Conservation (phyloP, 2,329 filamentous ascomycete species). For the Teratosphaeria destructans region DNA sequence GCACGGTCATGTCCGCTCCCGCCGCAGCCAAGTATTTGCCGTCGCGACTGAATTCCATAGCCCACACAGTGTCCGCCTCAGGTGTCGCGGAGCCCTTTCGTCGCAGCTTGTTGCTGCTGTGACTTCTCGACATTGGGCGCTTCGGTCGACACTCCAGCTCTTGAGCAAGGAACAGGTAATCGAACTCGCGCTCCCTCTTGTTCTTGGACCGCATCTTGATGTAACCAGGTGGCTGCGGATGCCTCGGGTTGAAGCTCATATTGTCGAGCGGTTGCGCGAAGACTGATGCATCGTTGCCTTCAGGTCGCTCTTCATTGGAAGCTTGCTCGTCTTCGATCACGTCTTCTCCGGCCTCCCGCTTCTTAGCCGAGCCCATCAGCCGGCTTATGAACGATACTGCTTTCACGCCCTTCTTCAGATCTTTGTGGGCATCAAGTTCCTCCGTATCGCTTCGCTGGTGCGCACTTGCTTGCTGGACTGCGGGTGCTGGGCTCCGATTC, state of each 20-base stretch:
- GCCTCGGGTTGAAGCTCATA: slow-evolving; percentile 68
- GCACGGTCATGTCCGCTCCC: slow-evolving; percentile 74
- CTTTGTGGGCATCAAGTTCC: slow-evolving; percentile 9
- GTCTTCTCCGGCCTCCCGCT: slow-evolving; percentile 45
- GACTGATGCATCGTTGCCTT: slow-evolving; percentile 73
- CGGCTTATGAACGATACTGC: slow-evolving; percentile 83
- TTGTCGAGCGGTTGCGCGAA: slow-evolving; percentile 67
- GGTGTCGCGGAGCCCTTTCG: slow-evolving; percentile 34
- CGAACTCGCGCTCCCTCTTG: slow-evolving; percentile 73
- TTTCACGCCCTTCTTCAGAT: slow-evolving; percentile 67
- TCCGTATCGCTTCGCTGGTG: background rate
- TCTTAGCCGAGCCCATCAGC: slow-evolving; percentile 66
- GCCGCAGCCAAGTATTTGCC: slow-evolving; percentile 86
- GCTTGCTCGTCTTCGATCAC: slow-evolving; percentile 35
- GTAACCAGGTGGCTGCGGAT: slow-evolving; percentile 83
- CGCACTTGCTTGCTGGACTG: slow-evolving; percentile 1
- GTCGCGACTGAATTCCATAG: slow-evolving; percentile 84
- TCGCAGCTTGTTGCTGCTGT: slow-evolving; percentile 19
- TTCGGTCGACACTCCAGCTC: slow-evolving; percentile 45
- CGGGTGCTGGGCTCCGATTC: slow-evolving; percentile 4
- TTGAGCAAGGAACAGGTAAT: slow-evolving; percentile 83
- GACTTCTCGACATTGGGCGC: slow-evolving; percentile 10
- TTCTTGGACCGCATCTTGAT: slow-evolving; percentile 74
- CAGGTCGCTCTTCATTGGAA: slow-evolving; percentile 61
- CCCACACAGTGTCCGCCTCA: slow-evolving; percentile 62